A percentile compares a stretch with the other conserved stretches of the same genome.
Evolutionary conservation across 352 stramenopile species (phyloP).

Genomic region (Phytophthora pisi): DNA sequence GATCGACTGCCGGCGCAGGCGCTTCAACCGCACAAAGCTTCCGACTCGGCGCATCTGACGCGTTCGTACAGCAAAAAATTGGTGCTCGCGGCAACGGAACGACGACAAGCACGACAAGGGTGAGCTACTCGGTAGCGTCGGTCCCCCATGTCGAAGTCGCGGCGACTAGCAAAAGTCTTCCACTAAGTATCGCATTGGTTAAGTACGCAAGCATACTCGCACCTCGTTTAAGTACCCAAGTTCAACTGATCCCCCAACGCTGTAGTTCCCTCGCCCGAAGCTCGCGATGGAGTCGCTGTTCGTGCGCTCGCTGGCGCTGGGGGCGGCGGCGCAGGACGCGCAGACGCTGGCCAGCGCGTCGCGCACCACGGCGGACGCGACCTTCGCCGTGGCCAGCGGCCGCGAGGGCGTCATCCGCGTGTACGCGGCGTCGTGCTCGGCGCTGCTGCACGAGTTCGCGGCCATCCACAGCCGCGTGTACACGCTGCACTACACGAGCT

Average conservation of each 20-base stretch:
- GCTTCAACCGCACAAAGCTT: conserved; percentile 3
- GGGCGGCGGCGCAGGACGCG: conserved; percentile 34
- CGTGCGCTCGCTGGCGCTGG: conserved; percentile 63
- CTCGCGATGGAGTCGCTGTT: conserved; percentile 69
- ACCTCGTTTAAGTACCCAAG: background rate
- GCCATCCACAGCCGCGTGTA: conserved; percentile 76
- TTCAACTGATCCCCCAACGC: background rate
- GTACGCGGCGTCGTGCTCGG: conserved; percentile 77
- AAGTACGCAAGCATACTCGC: too few species aligned
- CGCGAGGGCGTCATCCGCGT: conserved; percentile 77
- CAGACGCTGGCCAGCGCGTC: conserved; percentile 66
- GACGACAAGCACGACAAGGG: too few species aligned
- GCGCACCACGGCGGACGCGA: conserved; percentile 65
- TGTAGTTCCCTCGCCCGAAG: too few species aligned
- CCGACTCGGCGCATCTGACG: conserved; percentile 1
- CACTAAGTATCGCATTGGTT: too few species aligned
- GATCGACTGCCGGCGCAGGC: background rate
- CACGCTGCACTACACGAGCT: conserved; percentile 84
- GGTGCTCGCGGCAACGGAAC: background rate
- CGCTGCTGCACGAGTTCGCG: conserved; percentile 82
- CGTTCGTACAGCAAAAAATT: background rate
- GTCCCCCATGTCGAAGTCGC: too few species aligned
- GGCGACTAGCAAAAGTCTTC: background rate
- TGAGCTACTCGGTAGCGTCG: too few species aligned
- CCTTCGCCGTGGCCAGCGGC: conserved; percentile 73